Percentiles rank a stretch among this genome's conserved stretches.
Conservation (phyloP, 305 asterid species). For the Solanum hybrid region DNA sequence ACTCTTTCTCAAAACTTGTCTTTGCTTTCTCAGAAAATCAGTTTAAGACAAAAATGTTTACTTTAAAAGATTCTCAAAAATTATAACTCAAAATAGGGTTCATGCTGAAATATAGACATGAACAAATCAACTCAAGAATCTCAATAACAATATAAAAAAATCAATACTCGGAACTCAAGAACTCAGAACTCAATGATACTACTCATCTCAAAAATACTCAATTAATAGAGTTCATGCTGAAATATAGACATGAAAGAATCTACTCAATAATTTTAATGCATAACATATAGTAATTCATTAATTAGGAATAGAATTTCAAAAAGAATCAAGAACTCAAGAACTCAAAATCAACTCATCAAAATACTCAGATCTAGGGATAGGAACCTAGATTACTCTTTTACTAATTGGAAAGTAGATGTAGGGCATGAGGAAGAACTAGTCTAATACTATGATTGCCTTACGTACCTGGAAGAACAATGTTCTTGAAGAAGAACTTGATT, state of each 20-base stretch:
- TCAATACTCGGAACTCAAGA: not conserved
- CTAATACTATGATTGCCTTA: not conserved
- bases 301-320: not conserved
- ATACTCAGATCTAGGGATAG: not conserved
- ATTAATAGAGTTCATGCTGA: not conserved
- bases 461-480: not conserved
- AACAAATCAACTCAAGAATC: not conserved
- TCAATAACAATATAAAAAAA: not conserved
- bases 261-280: not conserved
- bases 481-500: not conserved
- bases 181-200: not conserved
- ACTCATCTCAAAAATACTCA: not conserved
- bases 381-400: not conserved
- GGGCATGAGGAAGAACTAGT: not conserved
- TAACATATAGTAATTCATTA: not conserved
- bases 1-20: not conserved
- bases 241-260: not conserved
- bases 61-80: not conserved
- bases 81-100: not conserved
- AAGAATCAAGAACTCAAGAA: not conserved
- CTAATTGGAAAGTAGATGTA: not conserved
- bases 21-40: not conserved
- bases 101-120: not conserved
- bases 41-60: not conserved
- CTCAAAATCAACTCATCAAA: not conserved